Conservation (phyloP, 129 eudicot species). For the Arctium lappa region DNA sequence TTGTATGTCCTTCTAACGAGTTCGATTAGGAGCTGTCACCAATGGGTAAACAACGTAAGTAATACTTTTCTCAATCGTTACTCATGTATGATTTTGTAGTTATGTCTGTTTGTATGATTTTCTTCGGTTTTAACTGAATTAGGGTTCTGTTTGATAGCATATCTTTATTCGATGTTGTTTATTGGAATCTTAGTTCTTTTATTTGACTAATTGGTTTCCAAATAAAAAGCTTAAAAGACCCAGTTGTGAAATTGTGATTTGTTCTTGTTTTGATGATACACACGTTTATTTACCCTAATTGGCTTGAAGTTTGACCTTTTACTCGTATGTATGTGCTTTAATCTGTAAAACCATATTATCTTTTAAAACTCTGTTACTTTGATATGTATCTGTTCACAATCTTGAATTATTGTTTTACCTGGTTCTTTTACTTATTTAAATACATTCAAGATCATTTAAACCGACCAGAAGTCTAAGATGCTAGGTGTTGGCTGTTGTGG, state of each 20-base stretch:
- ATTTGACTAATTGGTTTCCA: background rate
- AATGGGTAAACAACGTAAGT: conserved; percentile 43
- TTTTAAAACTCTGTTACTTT: background rate
- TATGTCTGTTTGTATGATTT: background rate
- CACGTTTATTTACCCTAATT: background rate
- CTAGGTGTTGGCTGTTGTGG: conserved; percentile 11
- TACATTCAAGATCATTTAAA: background rate
- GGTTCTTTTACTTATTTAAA: background rate
- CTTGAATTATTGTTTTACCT: background rate
- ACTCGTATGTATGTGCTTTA: background rate
- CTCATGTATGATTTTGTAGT: background rate
- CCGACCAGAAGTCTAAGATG: background rate
- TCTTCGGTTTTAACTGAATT: background rate
- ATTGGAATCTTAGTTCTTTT: background rate
- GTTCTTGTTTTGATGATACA: background rate
- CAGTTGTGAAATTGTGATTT: background rate
- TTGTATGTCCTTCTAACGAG: conserved; percentile 18
- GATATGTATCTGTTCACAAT: background rate
- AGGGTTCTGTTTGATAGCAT: conserved; percentile 4
- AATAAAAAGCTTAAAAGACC: background rate
- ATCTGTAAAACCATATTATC: background rate
- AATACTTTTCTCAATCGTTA: background rate
- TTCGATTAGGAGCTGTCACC: conserved; percentile 8
- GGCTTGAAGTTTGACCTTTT: conserved; percentile 4
- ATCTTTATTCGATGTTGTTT: background rate